A percentile compares a stretch with the other conserved stretches of the same genome.
Conservation (phyloP, 345 rosid genomes). For the Cardamine resedifolia region DNA sequence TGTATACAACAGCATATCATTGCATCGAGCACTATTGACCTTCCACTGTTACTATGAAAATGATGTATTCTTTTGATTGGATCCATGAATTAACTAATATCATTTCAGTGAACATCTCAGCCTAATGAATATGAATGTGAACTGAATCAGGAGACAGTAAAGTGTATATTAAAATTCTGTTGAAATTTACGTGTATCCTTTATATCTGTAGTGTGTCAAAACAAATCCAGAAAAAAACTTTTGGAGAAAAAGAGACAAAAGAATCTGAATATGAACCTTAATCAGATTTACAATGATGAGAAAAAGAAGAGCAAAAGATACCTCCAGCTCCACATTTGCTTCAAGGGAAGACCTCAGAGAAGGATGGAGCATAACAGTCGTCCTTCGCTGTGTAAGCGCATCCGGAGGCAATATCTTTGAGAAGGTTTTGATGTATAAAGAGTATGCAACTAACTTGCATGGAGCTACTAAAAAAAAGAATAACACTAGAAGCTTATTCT, state of each 20-base stretch:
- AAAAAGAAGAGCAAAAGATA: slow-evolving; percentile 29
- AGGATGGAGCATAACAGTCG: slow-evolving; percentile 12
- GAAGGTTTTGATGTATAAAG: slow-evolving; percentile 35
- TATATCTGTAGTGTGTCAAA: slow-evolving; percentile 34
- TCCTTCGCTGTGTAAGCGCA: slow-evolving; percentile 21
- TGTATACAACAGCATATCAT: no score
- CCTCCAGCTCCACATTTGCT: slow-evolving; percentile 36
- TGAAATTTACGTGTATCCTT: slow-evolving; percentile 30
- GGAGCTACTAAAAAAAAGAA: slow-evolving; percentile 47
- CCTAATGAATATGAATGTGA: neutral
- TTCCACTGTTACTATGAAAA: slow-evolving; percentile 12
- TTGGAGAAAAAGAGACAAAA: slow-evolving; percentile 33
- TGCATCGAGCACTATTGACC: slow-evolving; percentile 7
- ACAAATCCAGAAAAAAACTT: slow-evolving; percentile 23
- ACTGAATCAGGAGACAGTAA: neutral
- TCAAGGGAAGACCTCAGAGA: slow-evolving; percentile 27
- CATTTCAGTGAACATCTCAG: slow-evolving; percentile 2
- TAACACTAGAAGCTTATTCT: slow-evolving; percentile 45
- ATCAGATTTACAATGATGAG: slow-evolving; percentile 36
- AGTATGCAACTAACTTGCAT: slow-evolving; percentile 31
- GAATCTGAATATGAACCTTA: slow-evolving; percentile 33
- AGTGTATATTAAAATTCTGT: slow-evolving; percentile 3
- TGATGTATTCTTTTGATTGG: slow-evolving; percentile 27
- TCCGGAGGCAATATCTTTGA: slow-evolving; percentile 34
- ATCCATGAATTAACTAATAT: slow-evolving; percentile 5